Percentiles rank a stretch among this genome's conserved stretches.
These are phyloP conservation scores for Dactylonectria macrodidyma DNA, from an alignment of 2,329 filamentous ascomycete genomes.

Conservation along the genomic window DNA sequence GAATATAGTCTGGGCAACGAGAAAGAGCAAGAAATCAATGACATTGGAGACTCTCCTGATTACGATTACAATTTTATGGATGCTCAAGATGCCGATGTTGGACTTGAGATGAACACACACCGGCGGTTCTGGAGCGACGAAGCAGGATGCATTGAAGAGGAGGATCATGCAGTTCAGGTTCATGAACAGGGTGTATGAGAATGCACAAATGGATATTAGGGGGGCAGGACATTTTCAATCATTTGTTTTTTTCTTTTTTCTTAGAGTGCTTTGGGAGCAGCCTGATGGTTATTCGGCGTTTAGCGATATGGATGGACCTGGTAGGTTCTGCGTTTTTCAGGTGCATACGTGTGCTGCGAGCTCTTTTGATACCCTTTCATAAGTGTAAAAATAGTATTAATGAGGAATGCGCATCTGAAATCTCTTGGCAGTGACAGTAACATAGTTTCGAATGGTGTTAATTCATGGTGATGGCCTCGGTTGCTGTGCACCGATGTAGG, in stretches of 20 bases:
- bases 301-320: conserved; percentile 14
- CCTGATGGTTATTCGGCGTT: conserved; percentile 14
- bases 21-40: conserved; percentile 29
- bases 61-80: conserved; percentile 51
- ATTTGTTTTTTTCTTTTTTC: not conserved
- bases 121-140: conserved; percentile 53
- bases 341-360: conserved; percentile 19
- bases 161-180: conserved; percentile 48
- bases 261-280: not conserved
- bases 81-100: conserved; percentile 50
- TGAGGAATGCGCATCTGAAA: not conserved
- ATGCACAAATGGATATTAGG: conserved; percentile 32
- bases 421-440: not conserved
- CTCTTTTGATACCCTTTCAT: conserved; percentile 31
- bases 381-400: conserved; percentile 11
- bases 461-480: not conserved
- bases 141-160: conserved; percentile 56
- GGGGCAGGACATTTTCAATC: not conserved
- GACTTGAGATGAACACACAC: conserved; percentile 54
- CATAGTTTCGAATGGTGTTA: not conserved
- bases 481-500: not conserved
- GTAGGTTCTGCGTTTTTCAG: conserved; percentile 7
- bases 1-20: conserved; percentile 44
- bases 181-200: conserved; percentile 42
- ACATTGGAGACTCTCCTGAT: conserved; percentile 45